A percentile compares a stretch with the other conserved stretches of the same genome.
phyloP scores from a whole-genome alignment of 129 eudicot genomes.

The Logfia minima region DNA sequence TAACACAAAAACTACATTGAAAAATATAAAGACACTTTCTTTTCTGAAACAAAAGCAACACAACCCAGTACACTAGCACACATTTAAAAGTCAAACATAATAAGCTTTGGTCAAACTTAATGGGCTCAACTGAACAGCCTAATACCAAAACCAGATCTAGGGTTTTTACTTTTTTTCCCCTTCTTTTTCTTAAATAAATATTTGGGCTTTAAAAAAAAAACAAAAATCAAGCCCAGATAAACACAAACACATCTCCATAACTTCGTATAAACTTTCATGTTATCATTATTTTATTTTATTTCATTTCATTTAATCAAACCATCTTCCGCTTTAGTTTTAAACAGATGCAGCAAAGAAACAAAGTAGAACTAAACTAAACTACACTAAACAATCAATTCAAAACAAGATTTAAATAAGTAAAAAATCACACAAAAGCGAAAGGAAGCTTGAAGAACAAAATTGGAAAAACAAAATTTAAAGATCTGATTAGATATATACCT shows the following conservation, averaged over 20 bases:
- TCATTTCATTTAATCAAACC: no score
- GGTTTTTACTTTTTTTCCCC: constrained; percentile 1
- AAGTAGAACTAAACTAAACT: constrained; percentile 5
- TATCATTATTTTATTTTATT: no score
- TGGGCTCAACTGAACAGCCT: constrained; percentile 34
- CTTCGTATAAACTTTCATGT: neutral
- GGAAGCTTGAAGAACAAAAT: neutral
- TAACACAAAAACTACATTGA: neutral
- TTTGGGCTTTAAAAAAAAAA: constrained; percentile 40
- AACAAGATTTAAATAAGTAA: neutral
- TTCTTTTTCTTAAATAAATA: constrained; percentile 4
- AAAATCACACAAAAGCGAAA: neutral
- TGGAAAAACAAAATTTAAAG: neutral
- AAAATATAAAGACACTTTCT: neutral
- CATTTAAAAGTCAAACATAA: constrained; percentile 10
- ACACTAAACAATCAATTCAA: neutral
- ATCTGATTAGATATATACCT: constrained; percentile 10
- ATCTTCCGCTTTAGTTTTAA: constrained; percentile 5
- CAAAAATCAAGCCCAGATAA: constrained; percentile 2
- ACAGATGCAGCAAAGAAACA: neutral
- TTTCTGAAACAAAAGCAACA: neutral
- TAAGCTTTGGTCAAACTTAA: constrained; percentile 14
- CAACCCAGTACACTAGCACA: neutral
- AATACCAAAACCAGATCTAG: constrained; percentile 46
- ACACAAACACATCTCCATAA: neutral